These are phyloP conservation scores for Fusarium sp. DNA, from an alignment of 2,329 filamentous ascomycete genomes.

Conservation along the genomic window DNA sequence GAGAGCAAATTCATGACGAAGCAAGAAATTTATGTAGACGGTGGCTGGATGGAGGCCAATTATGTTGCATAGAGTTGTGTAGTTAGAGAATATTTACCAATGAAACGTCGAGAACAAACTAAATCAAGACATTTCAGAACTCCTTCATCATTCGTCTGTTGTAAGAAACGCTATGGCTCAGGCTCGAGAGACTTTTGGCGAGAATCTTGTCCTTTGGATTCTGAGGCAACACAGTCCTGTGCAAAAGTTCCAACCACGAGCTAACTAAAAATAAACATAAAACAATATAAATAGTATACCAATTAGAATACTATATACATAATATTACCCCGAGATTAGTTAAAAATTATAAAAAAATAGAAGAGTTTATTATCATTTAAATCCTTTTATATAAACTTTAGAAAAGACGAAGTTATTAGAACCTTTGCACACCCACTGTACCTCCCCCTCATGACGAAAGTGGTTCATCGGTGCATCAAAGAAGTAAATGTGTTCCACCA, in stretches of 20 bases:
- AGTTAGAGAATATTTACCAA: neutral
- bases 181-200: neutral
- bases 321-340: too few species aligned
- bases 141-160: neutral
- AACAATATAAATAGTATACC: too few species aligned
- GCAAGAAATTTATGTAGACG: slow-evolving; percentile 50
- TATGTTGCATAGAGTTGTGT: slow-evolving; percentile 30
- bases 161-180: too few species aligned
- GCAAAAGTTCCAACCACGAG: too few species aligned
- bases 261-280: too few species aligned
- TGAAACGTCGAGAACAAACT: neutral
- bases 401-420: too few species aligned
- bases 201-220: neutral
- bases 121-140: neutral
- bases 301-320: too few species aligned
- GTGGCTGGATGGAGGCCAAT: slow-evolving; percentile 49
- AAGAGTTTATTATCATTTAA: too few species aligned
- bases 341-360: too few species aligned
- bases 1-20: slow-evolving; percentile 52
- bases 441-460: neutral
- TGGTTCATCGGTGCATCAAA: neutral
- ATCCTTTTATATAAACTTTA: too few species aligned
- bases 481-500: neutral
- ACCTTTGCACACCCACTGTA: too few species aligned
- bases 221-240: neutral